These are phyloP conservation scores for Lachancea waltii DNA, from an alignment of 805 yeast species.

Conservation along the genomic window DNA sequence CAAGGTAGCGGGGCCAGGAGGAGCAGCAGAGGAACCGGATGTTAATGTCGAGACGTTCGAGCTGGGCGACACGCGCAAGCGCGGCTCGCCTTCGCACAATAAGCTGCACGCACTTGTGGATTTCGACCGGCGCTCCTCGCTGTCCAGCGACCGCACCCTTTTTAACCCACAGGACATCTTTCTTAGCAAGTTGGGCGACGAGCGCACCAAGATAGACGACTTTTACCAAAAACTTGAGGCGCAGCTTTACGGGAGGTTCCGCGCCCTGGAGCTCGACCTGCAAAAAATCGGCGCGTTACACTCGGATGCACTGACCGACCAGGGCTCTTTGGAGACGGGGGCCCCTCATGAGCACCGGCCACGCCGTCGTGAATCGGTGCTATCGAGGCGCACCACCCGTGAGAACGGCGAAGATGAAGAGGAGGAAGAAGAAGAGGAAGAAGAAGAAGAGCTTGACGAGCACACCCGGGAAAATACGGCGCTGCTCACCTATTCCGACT, in stretches of 20 bases:
- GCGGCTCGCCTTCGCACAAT: not conserved
- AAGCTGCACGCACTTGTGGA: conserved; percentile 6
- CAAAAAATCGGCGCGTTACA: conserved; percentile 30
- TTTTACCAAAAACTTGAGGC: conserved; percentile 45
- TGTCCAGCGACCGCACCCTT: conserved; percentile 25
- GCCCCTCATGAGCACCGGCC: not conserved
- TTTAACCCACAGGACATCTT: conserved; percentile 40
- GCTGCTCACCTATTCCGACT: conserved; percentile 42
- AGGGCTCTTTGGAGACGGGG: not conserved
- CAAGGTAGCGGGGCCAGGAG: not conserved
- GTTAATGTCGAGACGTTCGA: conserved; percentile 11
- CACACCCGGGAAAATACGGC: conserved; percentile 41
- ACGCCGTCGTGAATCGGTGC: conserved; percentile 4
- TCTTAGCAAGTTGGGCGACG: conserved; percentile 40
- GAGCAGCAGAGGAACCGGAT: conserved; percentile 3
- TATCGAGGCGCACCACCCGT: conserved; percentile 3
- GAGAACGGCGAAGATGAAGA: not conserved
- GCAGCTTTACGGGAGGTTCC: conserved; percentile 41
- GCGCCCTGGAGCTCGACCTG: conserved; percentile 43
- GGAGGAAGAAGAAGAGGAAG: conserved; percentile 32
- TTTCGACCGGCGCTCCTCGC: conserved; percentile 16
- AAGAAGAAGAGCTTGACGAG: conserved; percentile 36
- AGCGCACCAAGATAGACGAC: conserved; percentile 45
- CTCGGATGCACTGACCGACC: not conserved
- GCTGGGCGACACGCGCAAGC: conserved; percentile 8